Base-by-base conservation (phyloP, 192 early-diverging fungal genomes). In the Podila epicladia region DNA sequence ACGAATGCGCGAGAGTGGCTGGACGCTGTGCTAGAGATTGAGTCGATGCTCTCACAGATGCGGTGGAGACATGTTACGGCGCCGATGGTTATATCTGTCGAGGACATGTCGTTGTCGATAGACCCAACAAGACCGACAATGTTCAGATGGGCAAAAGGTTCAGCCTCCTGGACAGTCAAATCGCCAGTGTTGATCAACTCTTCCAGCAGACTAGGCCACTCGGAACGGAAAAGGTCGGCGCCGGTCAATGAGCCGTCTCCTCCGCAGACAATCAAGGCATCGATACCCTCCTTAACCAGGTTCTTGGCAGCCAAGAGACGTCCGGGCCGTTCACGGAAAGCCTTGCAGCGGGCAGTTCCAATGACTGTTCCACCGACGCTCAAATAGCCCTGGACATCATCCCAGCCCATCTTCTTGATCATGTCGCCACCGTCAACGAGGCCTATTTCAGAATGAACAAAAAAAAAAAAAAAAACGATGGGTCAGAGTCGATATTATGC, bases 241-340 rank as follows among this genome's bases (percentile, higher is more conserved):
- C 97, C 97, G 3, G 97, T 99, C 67, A 99, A 88, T 9, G 95
- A 97, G 11, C 97, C 97, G 73, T 99, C 97, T 69, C 97, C 97
- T 65, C 97, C 97, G 85, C 95, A 94, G 8, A 99, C 95, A 75
- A 99, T 88, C 57, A 99, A 84, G 22, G 97, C 93, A 69, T 99
- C 97, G 64, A 99, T 99, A 24, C 96, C 97, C 69, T 93, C 89
- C 66, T 89, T 91, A 70, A 99, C 91, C 82, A 99, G 85, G 65
- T 99, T 96, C 50, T 85, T 87, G 6, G 93, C 95, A 5, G 91
- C 94, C 53, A 83, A 82, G 63, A 97, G 90, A 17, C 97, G 93
- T 45, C 97, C 97, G 66, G 92, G 90, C 19, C 93, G 86, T 37
- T 91, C 91, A 15, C 94, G 92, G 87, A 99, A 98, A 57, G 90